A percentile compares a stretch with the other conserved stretches of the same genome.
These are phyloP conservation scores for Talaromyces liani DNA, from an alignment of 495 filamentous ascomycete genomes.

Conservation along the genomic window DNA sequence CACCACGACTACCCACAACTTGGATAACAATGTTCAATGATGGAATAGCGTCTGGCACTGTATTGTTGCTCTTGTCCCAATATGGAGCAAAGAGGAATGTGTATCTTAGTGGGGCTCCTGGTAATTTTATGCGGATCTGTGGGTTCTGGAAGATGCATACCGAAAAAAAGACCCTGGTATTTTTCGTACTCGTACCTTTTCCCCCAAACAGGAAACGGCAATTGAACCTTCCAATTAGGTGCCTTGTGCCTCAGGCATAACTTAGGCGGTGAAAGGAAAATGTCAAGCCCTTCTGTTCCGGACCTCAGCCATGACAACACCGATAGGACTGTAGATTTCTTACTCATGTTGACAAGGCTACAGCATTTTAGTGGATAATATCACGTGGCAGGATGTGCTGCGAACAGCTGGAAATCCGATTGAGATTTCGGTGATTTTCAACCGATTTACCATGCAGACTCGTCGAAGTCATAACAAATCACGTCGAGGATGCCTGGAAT, in stretches of 20 bases:
- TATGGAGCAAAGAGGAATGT: no score
- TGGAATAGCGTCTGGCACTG: no score
- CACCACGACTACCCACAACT: no score
- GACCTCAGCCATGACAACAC: neutral
- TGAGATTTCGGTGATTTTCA: neutral
- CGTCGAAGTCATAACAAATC: slow-evolving; percentile 21
- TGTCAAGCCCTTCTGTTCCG: no score
- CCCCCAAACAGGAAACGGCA: neutral
- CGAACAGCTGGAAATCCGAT: neutral
- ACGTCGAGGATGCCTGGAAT: slow-evolving; percentile 20
- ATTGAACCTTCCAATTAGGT: neutral
- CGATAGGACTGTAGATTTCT: neutral
- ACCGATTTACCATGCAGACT: neutral
- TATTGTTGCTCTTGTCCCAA: no score
- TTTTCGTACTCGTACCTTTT: neutral
- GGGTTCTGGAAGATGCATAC: no score
- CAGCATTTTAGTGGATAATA: neutral
- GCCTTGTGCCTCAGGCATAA: neutral
- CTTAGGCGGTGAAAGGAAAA: neutral
- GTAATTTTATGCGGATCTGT: no score
- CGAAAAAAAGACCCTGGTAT: no score
- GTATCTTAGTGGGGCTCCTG: no score
- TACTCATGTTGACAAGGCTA: neutral
- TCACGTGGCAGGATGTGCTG: neutral
- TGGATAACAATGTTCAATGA: no score